Percentiles rank a stretch among this genome's conserved stretches.
These are phyloP conservation scores for Starmerella powellii DNA, from an alignment of 805 yeast species.

Conservation along the genomic window DNA sequence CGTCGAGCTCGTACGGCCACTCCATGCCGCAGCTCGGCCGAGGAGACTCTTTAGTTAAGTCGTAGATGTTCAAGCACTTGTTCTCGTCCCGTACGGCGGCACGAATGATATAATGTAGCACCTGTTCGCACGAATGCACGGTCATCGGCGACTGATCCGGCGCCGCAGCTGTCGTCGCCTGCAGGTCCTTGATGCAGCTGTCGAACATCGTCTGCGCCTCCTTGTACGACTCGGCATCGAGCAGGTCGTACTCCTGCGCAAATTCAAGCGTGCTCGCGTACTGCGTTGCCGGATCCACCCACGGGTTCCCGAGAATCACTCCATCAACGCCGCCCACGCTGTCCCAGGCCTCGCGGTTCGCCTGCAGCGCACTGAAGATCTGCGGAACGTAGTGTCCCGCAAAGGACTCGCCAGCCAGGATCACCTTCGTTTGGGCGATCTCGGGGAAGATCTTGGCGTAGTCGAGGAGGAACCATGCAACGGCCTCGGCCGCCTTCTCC, in stretches of 20 bases:
- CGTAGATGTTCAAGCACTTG: conserved; percentile 71
- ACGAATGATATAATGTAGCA: conserved; percentile 9
- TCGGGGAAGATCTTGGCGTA: conserved; percentile 67
- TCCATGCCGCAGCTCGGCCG: conserved; percentile 83
- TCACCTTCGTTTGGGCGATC: conserved; percentile 48
- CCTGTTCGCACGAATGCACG: background rate
- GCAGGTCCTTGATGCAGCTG: conserved; percentile 25
- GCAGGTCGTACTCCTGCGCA: conserved; percentile 45
- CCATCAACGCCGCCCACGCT: conserved; percentile 43
- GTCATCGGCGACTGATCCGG: background rate
- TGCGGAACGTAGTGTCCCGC: conserved; percentile 96
- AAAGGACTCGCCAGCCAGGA: conserved; percentile 87
- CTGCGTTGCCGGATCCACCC: conserved; percentile 84
- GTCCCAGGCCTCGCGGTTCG: conserved; percentile 24
- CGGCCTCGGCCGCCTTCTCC: conserved; percentile 45
- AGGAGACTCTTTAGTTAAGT: conserved; percentile 53
- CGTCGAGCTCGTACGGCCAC: conserved; percentile 65
- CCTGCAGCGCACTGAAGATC: conserved; percentile 52
- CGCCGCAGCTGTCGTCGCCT: conserved; percentile 8
- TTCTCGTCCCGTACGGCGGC: conserved; percentile 18
- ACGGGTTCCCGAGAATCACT: conserved; percentile 78
- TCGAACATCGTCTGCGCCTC: conserved; percentile 22
- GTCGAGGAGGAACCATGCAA: conserved; percentile 50
- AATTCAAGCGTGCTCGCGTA: conserved; percentile 69
- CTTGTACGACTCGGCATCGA: conserved; percentile 28